Conservation (phyloP, 352 stramenopile genomes). For the Globisporangium iwayamae region DNA sequence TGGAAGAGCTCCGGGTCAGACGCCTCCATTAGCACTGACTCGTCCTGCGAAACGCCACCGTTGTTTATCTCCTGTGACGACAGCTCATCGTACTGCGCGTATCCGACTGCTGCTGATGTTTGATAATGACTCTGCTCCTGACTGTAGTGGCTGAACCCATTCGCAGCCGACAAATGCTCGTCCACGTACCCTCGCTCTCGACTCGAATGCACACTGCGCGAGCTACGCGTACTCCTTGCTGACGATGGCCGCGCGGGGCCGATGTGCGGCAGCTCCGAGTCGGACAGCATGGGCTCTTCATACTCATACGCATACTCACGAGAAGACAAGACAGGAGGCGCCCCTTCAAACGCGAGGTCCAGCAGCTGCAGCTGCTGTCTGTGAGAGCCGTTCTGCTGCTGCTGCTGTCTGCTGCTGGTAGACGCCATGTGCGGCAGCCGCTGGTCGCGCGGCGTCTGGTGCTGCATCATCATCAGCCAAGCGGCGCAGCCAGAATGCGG, state of each 20-base stretch:
- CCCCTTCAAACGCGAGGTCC: slow-evolving; percentile 36
- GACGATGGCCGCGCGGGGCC: slow-evolving; percentile 3
- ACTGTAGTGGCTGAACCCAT: slow-evolving; percentile 1
- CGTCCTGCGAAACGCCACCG: slow-evolving; percentile 21
- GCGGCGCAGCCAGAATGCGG: slow-evolving; percentile 1
- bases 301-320: slow-evolving; percentile 7
- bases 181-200: slow-evolving; percentile 8
- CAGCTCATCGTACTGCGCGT: not conserved
- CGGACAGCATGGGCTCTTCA: not conserved
- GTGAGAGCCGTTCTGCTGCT: slow-evolving; percentile 18
- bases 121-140: not conserved
- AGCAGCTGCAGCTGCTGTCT: slow-evolving; percentile 28
- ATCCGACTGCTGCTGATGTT: not conserved
- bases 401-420: not conserved
- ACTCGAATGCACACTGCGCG: slow-evolving; percentile 4
- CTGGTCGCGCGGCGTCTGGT: slow-evolving; percentile 9
- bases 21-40: slow-evolving; percentile 52
- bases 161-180: not conserved
- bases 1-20: slow-evolving; percentile 69
- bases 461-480: not conserved
- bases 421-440: slow-evolving; percentile 1
- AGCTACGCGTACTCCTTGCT: slow-evolving; percentile 7
- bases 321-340: not conserved
- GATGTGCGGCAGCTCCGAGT: not conserved
- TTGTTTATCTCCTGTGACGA: not conserved